Evolutionary conservation across 73 alveolate species (phyloP), one percentile per base, ranked within the genome.

Genomic region (Paramecium biaurelia): DNA sequence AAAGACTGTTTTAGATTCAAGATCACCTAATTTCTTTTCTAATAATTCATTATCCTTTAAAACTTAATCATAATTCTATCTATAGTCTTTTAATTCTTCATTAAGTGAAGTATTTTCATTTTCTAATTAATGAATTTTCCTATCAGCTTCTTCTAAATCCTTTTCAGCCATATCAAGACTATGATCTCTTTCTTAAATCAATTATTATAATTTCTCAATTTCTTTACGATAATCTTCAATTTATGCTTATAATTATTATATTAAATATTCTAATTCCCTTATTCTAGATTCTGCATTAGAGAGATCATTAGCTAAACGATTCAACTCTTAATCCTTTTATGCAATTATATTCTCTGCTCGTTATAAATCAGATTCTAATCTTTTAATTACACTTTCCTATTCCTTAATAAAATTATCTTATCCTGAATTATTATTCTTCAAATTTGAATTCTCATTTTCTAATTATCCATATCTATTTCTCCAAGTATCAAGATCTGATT

Each of bases 401-500:
- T 79, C 56, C 28, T 63, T 79, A 9, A 79, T 79, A 9, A 37
- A 23, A 30, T 41, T 30, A 11, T 79, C 90, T 4, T 79, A 79
- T 72, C 86, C 86, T 34, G 86, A 72, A 38, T 0, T 72, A 35
- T 37, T 35, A 14, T 79, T 42, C 30, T 28, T 42, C 15, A 41
- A 20, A 79, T 79, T 79, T 20, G 30, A 18, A 45, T 30, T 42
- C 47, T 79, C 90, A 41, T 32, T 43, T 9, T 79, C 90, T 20
- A 79, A 79, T 79, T 41, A 21, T 79, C 47, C 56, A 43, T 79
- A 79, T 79, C 72, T 79, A 79, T 47, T 79, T 26, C 56, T 30
- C 70, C 45, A 45, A 43, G 45, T 26, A 79, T 79, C 56, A 8
- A 43, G 56, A 30, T 79, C 45, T 21, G 70, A 41, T 45, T 42